These are phyloP conservation scores for Daldinia sp. DNA, from an alignment of 2,329 filamentous ascomycete species.

Conservation along the genomic window DNA sequence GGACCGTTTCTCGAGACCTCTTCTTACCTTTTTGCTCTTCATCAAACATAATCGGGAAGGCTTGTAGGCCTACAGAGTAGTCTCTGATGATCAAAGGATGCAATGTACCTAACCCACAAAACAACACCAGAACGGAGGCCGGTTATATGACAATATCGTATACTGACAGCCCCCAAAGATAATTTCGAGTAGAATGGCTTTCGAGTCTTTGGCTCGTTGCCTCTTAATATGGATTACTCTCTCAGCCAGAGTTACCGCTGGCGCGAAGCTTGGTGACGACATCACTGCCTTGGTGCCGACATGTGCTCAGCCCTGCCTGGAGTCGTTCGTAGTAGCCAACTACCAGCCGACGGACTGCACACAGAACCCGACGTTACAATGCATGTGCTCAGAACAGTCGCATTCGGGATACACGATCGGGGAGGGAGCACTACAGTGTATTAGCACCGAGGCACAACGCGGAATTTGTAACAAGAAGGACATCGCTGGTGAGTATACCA, in stretches of 20 bases:
- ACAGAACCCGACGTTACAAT: conserved; percentile 61
- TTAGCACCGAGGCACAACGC: conserved; percentile 60
- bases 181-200: conserved; percentile 46
- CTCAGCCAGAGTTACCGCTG: conserved; percentile 34
- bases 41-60: conserved; percentile 16
- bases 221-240: conserved; percentile 45
- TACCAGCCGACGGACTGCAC: conserved; percentile 61
- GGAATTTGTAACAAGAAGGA: conserved; percentile 62
- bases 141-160: conserved; percentile 26
- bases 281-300: conserved; percentile 41
- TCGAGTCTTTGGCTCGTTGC: conserved; percentile 39
- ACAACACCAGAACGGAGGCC: conserved; percentile 31
- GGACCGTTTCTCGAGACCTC: conserved; percentile 39
- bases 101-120: conserved; percentile 36
- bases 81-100: conserved; percentile 32
- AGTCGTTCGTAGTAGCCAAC: conserved; percentile 68
- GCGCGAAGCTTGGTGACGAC: conserved; percentile 40
- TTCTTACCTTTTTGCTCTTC: conserved; percentile 19
- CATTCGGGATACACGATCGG: conserved; percentile 71
- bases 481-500: conserved; percentile 47
- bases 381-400: conserved; percentile 69
- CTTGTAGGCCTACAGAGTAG: conserved; percentile 27
- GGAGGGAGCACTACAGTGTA: conserved; percentile 75
- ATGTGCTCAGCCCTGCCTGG: conserved; percentile 60
- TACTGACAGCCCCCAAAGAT: conserved; percentile 43